These are phyloP conservation scores for Annulohypoxylon moriforme DNA, from an alignment of 495 filamentous ascomycete genomes.

Conservation along the genomic window DNA sequence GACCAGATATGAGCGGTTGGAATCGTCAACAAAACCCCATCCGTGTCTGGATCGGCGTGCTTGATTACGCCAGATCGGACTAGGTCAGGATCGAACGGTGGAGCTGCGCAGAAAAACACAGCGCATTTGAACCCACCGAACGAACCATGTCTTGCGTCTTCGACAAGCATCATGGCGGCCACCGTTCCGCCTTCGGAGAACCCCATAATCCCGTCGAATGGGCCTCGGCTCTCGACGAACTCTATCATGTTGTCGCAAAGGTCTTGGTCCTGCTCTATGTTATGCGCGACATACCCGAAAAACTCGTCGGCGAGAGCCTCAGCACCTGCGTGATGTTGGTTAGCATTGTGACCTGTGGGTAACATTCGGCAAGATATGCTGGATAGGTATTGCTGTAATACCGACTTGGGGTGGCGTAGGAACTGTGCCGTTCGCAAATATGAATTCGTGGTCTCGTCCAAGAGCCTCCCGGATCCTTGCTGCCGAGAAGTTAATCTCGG, in stretches of 20 bases:
- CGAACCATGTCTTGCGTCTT: conserved; percentile 38
- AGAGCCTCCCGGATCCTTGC: conserved; percentile 44
- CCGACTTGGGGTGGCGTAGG: conserved; percentile 40
- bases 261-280: conserved; percentile 30
- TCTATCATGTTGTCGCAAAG: conserved; percentile 42
- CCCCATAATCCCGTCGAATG: conserved; percentile 73
- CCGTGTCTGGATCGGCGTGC: conserved; percentile 38
- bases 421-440: conserved; percentile 45
- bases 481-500: conserved; percentile 14
- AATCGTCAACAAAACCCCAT: conserved; percentile 38
- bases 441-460: conserved; percentile 44
- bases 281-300: conserved; percentile 42
- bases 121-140: conserved; percentile 44
- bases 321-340: conserved; percentile 37
- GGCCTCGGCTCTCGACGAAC: conserved; percentile 56
- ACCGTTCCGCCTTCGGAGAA: conserved; percentile 73
- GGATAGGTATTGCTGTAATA: not conserved
- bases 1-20: conserved; percentile 48
- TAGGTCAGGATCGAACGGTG: conserved; percentile 45
- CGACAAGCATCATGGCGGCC: conserved; percentile 59
- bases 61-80: conserved; percentile 32
- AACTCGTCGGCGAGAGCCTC: conserved; percentile 46
- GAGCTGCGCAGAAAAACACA: conserved; percentile 45
- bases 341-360: not conserved
- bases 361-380: conserved; percentile 1